Conservation (phyloP, 495 filamentous ascomycete species). For the Neurospora sp. region DNA sequence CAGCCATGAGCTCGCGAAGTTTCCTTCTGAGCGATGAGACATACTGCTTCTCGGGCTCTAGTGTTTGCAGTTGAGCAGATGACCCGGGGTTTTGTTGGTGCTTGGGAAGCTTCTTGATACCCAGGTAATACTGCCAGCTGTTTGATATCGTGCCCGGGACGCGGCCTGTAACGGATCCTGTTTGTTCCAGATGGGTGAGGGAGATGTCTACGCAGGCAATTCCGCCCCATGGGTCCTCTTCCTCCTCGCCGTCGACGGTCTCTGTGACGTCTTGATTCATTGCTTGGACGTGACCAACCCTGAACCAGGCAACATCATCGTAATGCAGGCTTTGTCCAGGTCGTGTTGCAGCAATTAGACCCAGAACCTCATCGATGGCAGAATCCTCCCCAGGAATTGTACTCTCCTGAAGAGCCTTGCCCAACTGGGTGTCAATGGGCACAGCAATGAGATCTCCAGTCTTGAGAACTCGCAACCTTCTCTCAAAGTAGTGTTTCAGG, state of each 20-base stretch:
- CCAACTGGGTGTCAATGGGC: slow-evolving; percentile 72
- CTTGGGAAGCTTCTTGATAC: slow-evolving; percentile 47
- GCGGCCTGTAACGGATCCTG: slow-evolving; percentile 69
- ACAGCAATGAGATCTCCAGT: slow-evolving; percentile 81
- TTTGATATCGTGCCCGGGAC: slow-evolving; percentile 63
- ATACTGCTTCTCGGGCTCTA: slow-evolving; percentile 34
- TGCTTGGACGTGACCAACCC: slow-evolving; percentile 58
- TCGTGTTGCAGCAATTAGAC: slow-evolving; percentile 27
- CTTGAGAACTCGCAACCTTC: slow-evolving; percentile 64
- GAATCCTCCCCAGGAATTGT: slow-evolving; percentile 44
- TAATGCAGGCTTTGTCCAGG: slow-evolving; percentile 23
- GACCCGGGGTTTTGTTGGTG: slow-evolving; percentile 11
- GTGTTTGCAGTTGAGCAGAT: slow-evolving; percentile 33
- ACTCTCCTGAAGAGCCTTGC: slow-evolving; percentile 59
- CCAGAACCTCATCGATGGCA: slow-evolving; percentile 54
- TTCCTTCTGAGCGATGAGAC: slow-evolving; percentile 61
- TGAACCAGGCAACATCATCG: slow-evolving; percentile 82
- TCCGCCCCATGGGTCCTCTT: slow-evolving; percentile 70
- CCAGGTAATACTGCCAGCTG: slow-evolving; percentile 81
- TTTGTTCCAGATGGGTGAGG: slow-evolving; percentile 77
- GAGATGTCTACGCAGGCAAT: slow-evolving; percentile 72
- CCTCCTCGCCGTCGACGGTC: slow-evolving; percentile 30
- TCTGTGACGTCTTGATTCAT: slow-evolving; percentile 42
- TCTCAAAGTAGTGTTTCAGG: slow-evolving; percentile 78
- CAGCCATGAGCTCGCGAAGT: slow-evolving; percentile 75